Evolutionary conservation across 345 rosid genomes (phyloP).

Genomic region (Brassica nigra): DNA sequence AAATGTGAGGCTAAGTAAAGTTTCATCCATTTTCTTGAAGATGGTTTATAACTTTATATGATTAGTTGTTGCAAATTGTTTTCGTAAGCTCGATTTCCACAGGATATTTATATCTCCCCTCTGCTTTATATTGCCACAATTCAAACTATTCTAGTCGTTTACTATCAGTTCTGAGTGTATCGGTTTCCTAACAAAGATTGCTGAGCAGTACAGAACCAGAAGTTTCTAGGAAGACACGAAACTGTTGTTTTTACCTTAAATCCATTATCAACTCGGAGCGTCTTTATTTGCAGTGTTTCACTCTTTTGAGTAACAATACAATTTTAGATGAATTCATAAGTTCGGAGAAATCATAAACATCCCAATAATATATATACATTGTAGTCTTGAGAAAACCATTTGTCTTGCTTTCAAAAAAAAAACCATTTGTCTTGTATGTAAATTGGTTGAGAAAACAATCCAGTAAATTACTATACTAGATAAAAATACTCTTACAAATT

Average conservation of each 20-base stretch:
- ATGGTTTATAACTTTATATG: background rate
- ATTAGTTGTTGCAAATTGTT: background rate
- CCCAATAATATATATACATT: background rate
- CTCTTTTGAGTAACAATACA: conserved; percentile 21
- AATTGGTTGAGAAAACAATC: background rate
- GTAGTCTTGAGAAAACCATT: background rate
- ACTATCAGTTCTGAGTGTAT: background rate
- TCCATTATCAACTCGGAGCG: conserved; percentile 1
- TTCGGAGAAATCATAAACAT: background rate
- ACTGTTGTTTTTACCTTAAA: conserved; percentile 26
- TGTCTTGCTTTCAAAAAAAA: no score
- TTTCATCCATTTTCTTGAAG: background rate
- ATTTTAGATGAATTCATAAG: background rate
- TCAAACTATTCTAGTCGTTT: background rate
- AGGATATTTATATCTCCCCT: background rate
- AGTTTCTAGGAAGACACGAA: conserved; percentile 14
- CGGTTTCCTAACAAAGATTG: background rate
- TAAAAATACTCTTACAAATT: background rate
- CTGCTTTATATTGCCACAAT: background rate
- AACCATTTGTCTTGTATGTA: background rate
- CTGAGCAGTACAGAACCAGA: background rate
- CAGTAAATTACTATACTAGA: background rate
- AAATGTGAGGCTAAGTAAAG: background rate
- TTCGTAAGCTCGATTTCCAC: background rate
- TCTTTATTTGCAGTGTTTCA: conserved; percentile 28